A percentile compares a stretch with the other conserved stretches of the same genome.
These are phyloP conservation scores for Myxozyma sirexii DNA, from an alignment of 805 yeast species.

Conservation along the genomic window DNA sequence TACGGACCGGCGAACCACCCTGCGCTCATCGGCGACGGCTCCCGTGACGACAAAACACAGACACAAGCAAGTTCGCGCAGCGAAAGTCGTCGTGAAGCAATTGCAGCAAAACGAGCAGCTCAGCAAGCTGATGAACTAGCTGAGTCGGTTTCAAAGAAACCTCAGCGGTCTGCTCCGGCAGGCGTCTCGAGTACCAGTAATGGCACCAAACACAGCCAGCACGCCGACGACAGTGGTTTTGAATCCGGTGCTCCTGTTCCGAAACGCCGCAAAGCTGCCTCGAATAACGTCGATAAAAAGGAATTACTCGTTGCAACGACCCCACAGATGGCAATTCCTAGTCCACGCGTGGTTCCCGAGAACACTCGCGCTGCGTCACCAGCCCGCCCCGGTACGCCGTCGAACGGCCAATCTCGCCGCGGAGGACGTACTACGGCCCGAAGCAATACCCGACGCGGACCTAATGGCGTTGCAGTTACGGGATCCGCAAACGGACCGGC, in stretches of 20 bases:
- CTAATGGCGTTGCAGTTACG: background rate
- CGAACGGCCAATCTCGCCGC: constrained; percentile 1
- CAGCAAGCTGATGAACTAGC: constrained; percentile 16
- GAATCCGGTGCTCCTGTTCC: constrained; percentile 7
- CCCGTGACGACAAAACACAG: constrained; percentile 53
- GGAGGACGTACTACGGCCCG: constrained; percentile 11
- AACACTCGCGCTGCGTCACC: constrained; percentile 1
- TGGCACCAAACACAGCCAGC: background rate
- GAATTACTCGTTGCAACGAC: constrained; percentile 29
- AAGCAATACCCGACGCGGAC: background rate
- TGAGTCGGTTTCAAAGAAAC: constrained; percentile 11
- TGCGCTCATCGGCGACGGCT: constrained; percentile 60
- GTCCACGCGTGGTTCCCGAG: constrained; percentile 5
- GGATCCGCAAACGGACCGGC: constrained; percentile 3
- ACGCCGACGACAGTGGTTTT: background rate
- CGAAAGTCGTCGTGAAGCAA: constrained; percentile 87
- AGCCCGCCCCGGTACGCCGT: background rate
- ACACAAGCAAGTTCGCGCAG: constrained; percentile 76
- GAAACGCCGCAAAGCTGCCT: constrained; percentile 34
- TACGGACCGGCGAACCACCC: constrained; percentile 86
- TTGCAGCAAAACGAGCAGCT: constrained; percentile 79
- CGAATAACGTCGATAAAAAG: constrained; percentile 26
- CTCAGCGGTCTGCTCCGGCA: background rate
- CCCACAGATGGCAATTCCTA: background rate
- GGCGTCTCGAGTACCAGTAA: background rate